Base-by-base conservation (phyloP, 768 basidiomycete species). In the Pholiota microspora region DNA sequence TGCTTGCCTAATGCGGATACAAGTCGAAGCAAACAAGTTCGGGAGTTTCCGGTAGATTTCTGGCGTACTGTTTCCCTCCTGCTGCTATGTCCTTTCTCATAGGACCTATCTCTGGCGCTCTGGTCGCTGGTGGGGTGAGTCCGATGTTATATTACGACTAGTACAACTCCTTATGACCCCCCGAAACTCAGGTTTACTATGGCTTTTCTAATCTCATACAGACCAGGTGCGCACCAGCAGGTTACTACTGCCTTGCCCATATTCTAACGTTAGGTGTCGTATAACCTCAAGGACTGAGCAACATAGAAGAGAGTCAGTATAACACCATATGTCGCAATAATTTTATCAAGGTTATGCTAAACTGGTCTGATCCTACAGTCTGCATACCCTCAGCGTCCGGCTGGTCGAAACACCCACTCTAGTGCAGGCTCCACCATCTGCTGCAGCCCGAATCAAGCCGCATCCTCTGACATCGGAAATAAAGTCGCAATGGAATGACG, bases 71-170 rank as follows among this genome's bases (percentile, higher is more conserved):
- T 35, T 61, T 40, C 29, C 27, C 29, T 35, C 16, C 49, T 23
- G 31, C 51, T 52, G 52, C 49, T 61, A 85, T 86, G 85, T 83
- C 84, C 49, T 74, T 81, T 66, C 70, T 85, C 49, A 63, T 82
- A 49, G 85, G 86, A 24, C 82, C 85, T n/a, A 67, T 86, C n/a
- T 84, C 86, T 31, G 86, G 86, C 24, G 84, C 83, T 29, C 72
- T 88, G 53, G 78, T 82, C 48, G 86, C 85, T 31, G 85, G 86
- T 51, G 86, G 86, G 58, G 86, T 83, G 67, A 63, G 79, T 71
- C 29, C 24, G 24, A 18, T 36, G 12, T 18, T 7, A 8, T n/a
- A 25, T 21, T 10, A 36, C 0, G 34, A 35, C 18, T 24, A 48
- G 15, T 27, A 18, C 29, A 4, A 10, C 5, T 45, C 13, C 23